Percentiles rank a stretch among this genome's conserved stretches.
These are phyloP conservation scores for Lactifluus piperatus DNA, from an alignment of 768 basidiomycete species.

Conservation along the genomic window DNA sequence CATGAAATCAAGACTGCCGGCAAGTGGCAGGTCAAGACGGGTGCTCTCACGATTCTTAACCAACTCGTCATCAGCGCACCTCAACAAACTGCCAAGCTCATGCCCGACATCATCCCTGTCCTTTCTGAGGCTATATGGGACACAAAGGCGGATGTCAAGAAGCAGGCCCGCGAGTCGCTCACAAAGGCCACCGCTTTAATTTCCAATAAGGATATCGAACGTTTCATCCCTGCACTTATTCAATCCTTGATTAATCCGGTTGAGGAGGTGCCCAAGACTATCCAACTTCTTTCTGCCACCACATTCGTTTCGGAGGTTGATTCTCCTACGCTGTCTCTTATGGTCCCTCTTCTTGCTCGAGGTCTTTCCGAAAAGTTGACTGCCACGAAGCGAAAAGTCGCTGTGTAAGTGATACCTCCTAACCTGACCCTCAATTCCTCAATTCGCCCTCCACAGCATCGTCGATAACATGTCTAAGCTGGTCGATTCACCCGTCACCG, in stretches of 20 bases:
- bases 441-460: constrained; percentile 45
- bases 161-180: constrained; percentile 90
- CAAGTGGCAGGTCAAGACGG: constrained; percentile 96
- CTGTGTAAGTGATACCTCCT: constrained; percentile 56
- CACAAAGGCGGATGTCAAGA: constrained; percentile 98
- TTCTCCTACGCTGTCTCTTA: constrained; percentile 91
- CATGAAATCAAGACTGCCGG: constrained; percentile 92
- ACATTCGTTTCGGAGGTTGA: constrained; percentile 99
- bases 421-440: constrained; percentile 21
- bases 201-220: constrained; percentile 97
- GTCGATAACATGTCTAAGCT: constrained; percentile 98
- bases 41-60: constrained; percentile 72
- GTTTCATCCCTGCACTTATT: constrained; percentile 95
- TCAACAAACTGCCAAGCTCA: constrained; percentile 75
- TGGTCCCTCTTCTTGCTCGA: constrained; percentile 93
- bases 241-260: constrained; percentile 98
- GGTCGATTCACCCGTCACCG: constrained; percentile 89
- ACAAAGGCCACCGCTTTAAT: constrained; percentile 91
- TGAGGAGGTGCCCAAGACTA: constrained; percentile 96
- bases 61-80: constrained; percentile 82
- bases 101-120: constrained; percentile 91
- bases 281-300: constrained; percentile 91
- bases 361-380: constrained; percentile 93
- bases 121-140: constrained; percentile 97
- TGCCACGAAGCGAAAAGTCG: constrained; percentile 94